A percentile compares a stretch with the other conserved stretches of the same genome.
These are phyloP conservation scores for Vaucheria bursata DNA, from an alignment of 352 stramenopile genomes.

Conservation along the genomic window DNA sequence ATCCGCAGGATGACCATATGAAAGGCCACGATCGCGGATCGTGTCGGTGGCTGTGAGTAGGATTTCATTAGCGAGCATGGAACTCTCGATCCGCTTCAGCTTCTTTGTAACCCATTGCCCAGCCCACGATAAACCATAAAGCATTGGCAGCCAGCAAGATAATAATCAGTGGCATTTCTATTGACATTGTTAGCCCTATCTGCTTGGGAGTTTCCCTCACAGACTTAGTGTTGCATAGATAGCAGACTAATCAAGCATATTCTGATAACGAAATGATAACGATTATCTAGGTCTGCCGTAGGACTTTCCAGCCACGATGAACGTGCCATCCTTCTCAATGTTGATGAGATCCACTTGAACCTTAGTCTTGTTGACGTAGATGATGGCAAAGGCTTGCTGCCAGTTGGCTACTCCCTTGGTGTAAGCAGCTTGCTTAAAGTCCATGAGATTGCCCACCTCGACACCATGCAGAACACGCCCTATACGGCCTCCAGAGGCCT, in stretches of 20 bases:
- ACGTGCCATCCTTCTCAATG: constrained; percentile 5
- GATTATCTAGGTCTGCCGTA: constrained; percentile 6
- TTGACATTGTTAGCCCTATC: constrained; percentile 7
- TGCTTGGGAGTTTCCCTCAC: constrained; percentile 4
- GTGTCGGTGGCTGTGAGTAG: constrained; percentile 4
- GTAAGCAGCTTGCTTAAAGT: constrained; percentile 7
- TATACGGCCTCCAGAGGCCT: constrained; percentile 4
- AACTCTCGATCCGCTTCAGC: constrained; percentile 4
- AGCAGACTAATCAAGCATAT: constrained; percentile 8
- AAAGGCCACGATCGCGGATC: constrained; percentile 4
- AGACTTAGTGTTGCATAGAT: constrained; percentile 8
- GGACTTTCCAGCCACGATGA: constrained; percentile 4
- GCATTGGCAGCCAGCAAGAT: constrained; percentile 4
- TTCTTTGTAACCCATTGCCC: constrained; percentile 6
- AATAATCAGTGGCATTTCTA: constrained; percentile 8
- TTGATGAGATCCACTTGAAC: constrained; percentile 7
- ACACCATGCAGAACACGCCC: constrained; percentile 4
- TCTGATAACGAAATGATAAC: constrained; percentile 8
- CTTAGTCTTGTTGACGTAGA: constrained; percentile 7
- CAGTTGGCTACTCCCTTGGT: constrained; percentile 4
- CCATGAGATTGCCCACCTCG: constrained; percentile 4
- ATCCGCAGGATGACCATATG: constrained; percentile 5
- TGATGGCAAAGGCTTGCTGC: constrained; percentile 4
- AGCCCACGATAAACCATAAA: constrained; percentile 7
- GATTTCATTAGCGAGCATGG: constrained; percentile 6